Percentiles rank a stretch among this genome's conserved stretches.
Conservation (phyloP, 345 rosid species). For the Populus nigra region DNA sequence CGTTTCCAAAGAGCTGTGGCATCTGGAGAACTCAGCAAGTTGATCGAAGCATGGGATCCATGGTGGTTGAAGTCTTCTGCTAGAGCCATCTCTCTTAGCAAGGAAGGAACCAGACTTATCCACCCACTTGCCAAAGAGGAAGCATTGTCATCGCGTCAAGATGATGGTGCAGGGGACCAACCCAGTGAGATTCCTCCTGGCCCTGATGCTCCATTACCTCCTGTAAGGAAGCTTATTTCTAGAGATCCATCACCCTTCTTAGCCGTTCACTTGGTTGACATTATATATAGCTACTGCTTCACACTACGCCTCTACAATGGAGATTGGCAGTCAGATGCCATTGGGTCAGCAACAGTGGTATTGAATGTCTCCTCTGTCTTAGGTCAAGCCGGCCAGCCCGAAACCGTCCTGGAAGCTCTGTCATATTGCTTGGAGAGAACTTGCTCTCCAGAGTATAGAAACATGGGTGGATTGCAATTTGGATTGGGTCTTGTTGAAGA, state of each 20-base stretch:
- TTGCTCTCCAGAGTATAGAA: conserved; percentile 68
- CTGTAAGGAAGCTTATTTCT: conserved; percentile 55
- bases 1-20: conserved; percentile 76
- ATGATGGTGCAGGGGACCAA: conserved; percentile 19
- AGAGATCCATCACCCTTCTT: conserved; percentile 69
- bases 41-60: conserved; percentile 93
- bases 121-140: conserved; percentile 41
- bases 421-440: conserved; percentile 70
- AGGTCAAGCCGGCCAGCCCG: conserved; percentile 64
- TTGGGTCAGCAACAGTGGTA: conserved; percentile 58
- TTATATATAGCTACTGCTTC: conserved; percentile 73
- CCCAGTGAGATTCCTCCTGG: conserved; percentile 62
- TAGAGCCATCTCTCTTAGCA: conserved; percentile 50
- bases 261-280: conserved; percentile 68
- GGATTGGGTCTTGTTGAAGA: conserved; percentile 68
- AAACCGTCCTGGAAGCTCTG: conserved; percentile 56
- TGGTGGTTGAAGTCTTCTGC: conserved; percentile 91
- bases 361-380: conserved; percentile 63
- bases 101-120: conserved; percentile 59
- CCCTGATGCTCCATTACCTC: conserved; percentile 56
- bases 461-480: conserved; percentile 65
- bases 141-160: conserved; percentile 17
- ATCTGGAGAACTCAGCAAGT: conserved; percentile 83
- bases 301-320: conserved; percentile 83
- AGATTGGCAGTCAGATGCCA: conserved; percentile 71